Percentiles rank a stretch among this genome's conserved stretches.
phyloP scores from a whole-genome alignment of 176 grass and related monocot species.

The Oryza meyeriana region DNA sequence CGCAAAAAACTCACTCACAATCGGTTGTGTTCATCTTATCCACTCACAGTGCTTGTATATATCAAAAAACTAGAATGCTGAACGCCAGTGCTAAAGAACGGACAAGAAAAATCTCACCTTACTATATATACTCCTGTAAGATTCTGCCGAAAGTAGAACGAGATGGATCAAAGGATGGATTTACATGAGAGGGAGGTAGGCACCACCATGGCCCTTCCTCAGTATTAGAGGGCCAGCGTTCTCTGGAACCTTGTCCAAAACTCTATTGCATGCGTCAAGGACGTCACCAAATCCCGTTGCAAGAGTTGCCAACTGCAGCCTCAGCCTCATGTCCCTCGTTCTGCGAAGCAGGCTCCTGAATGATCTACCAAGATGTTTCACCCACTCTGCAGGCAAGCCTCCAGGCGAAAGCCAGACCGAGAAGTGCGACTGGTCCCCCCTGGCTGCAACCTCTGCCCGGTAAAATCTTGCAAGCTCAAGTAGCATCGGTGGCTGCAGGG shows the following conservation, averaged over 20 bases:
- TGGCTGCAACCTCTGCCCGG: slow-evolving; percentile 81
- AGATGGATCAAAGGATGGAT: slow-evolving; percentile 3
- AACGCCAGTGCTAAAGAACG: background rate
- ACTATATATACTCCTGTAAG: background rate
- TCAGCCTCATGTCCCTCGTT: slow-evolving; percentile 78
- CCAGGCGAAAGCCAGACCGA: slow-evolving; percentile 87
- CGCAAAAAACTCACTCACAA: slow-evolving; percentile 28
- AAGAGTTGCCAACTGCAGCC: slow-evolving; percentile 70
- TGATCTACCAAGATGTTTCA: slow-evolving; percentile 82
- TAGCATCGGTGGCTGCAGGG: slow-evolving; percentile 81
- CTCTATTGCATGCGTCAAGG: slow-evolving; percentile 56
- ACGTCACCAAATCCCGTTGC: slow-evolving; percentile 78
- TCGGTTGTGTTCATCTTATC: slow-evolving; percentile 16
- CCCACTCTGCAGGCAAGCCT: slow-evolving; percentile 92
- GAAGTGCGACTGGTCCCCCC: slow-evolving; percentile 90
- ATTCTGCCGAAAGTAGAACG: slow-evolving; percentile 14
- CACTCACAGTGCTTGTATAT: slow-evolving; percentile 23
- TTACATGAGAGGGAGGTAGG: slow-evolving; percentile 95
- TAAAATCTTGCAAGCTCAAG: slow-evolving; percentile 87
- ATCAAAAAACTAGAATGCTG: background rate
- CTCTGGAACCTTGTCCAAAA: slow-evolving; percentile 88
- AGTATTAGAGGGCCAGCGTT: slow-evolving; percentile 82
- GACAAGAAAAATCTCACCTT: background rate
- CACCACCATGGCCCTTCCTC: slow-evolving; percentile 83
- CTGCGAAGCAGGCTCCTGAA: slow-evolving; percentile 82